Percentiles rank a stretch among this genome's conserved stretches.
Evolutionary conservation across 2,329 filamentous ascomycete species (phyloP).

Genomic region (Penicillium frequentans): DNA sequence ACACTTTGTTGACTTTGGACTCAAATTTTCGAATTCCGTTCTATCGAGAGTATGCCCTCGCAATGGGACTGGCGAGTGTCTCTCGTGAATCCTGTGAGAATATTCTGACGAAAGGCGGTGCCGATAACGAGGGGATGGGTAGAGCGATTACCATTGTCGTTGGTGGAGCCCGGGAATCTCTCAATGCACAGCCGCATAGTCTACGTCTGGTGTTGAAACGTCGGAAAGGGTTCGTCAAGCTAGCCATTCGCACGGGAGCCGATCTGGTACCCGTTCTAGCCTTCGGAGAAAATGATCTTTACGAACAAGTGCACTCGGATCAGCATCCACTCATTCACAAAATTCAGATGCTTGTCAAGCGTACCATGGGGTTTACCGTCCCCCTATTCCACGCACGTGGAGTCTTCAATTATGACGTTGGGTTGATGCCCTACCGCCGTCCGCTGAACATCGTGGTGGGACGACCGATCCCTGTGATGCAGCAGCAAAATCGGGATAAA

Average conservation of each 20-base stretch:
- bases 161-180: constrained; percentile 86
- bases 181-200: constrained; percentile 78
- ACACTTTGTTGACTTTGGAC: constrained; percentile 90
- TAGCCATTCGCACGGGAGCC: constrained; percentile 87
- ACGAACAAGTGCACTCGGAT: constrained; percentile 80
- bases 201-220: constrained; percentile 77
- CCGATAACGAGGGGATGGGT: constrained; percentile 79
- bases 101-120: constrained; percentile 74
- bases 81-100: constrained; percentile 92
- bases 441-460: constrained; percentile 90
- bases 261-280: constrained; percentile 89
- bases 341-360: constrained; percentile 80
- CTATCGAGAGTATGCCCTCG: constrained; percentile 90
- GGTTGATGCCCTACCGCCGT: constrained; percentile 87
- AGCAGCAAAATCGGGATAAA: constrained; percentile 55
- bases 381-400: constrained; percentile 87
- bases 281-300: constrained; percentile 95
- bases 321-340: constrained; percentile 77
- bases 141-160: constrained; percentile 96
- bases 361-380: constrained; percentile 85
- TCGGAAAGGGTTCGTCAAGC: constrained; percentile 90
- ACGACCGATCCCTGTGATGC: constrained; percentile 70
- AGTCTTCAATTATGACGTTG: constrained; percentile 97
- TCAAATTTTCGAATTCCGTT: constrained; percentile 92
- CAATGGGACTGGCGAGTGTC: constrained; percentile 83